Conservation (phyloP, 257 asterid genomes). For the Sherardia arvensis region DNA sequence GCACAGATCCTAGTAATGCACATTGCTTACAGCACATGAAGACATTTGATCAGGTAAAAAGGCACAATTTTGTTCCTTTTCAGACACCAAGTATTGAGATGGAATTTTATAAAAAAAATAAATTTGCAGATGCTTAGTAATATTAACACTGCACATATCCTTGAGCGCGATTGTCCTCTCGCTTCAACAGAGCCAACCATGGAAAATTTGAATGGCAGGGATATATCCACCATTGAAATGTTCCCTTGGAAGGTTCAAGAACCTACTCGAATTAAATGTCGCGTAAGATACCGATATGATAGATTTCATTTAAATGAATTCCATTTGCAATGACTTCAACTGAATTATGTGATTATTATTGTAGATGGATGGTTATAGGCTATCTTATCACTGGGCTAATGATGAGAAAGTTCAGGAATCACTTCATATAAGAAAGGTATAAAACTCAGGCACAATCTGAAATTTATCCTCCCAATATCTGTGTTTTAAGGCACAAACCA, state of each 20-base stretch:
- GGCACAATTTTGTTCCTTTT: neutral
- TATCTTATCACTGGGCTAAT: constrained; percentile 22
- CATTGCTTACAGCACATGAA: constrained; percentile 13
- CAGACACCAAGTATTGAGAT: too few relatives aligned
- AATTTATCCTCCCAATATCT: too few relatives aligned
- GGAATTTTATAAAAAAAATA: too few relatives aligned
- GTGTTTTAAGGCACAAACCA: too few relatives aligned
- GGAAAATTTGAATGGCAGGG: too few relatives aligned
- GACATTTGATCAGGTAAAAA: constrained; percentile 12
- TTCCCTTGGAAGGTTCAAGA: neutral
- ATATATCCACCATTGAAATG: constrained; percentile 1
- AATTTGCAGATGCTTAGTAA: constrained; percentile 13
- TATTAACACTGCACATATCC: neutral
- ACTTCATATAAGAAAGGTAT: constrained; percentile 33
- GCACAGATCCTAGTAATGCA: constrained; percentile 9
- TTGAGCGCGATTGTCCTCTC: constrained; percentile 21
- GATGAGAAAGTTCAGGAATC: constrained; percentile 23
- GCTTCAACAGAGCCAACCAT: too few relatives aligned
- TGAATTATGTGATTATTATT: too few relatives aligned
- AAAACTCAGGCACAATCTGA: too few relatives aligned
- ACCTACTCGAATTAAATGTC: constrained; percentile 6
- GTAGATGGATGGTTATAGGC: constrained; percentile 19
- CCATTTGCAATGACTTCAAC: neutral
- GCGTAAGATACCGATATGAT: constrained; percentile 6
- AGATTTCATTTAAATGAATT: too few relatives aligned